Conservation (phyloP, 768 basidiomycete species). For the Lactarius indigo region DNA sequence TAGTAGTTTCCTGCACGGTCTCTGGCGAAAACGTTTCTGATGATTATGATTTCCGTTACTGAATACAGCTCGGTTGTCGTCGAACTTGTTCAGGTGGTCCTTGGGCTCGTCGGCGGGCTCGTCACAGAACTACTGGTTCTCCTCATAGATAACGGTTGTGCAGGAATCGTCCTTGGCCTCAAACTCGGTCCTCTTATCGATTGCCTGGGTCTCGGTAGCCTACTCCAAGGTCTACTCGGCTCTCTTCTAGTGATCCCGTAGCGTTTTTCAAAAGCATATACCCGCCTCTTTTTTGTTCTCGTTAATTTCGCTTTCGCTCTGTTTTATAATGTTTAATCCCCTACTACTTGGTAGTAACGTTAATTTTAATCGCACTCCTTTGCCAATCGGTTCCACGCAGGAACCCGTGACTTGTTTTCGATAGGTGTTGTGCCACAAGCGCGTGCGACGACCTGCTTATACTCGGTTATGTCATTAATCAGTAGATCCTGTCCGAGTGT, state of each 20-base stretch:
- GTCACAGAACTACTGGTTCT: slow-evolving; percentile 7
- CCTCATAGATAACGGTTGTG: slow-evolving; percentile 18
- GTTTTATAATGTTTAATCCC: not conserved
- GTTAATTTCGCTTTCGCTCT: not conserved
- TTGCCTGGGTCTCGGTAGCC: slow-evolving; percentile 4
- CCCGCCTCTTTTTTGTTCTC: not conserved
- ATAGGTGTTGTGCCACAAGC: not conserved
- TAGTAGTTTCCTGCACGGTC: not conserved
- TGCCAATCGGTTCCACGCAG: not conserved
- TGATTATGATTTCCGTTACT: not conserved
- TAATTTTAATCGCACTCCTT: not conserved
- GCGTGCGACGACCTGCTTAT: not conserved
- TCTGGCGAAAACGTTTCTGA: not conserved
- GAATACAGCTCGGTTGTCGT: not conserved
- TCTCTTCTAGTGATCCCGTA: not conserved
- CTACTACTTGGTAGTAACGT: not conserved
- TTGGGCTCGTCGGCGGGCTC: slow-evolving; percentile 5
- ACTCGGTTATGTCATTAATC: too few species aligned
- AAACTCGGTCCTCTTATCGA: not conserved
- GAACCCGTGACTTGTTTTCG: not conserved
- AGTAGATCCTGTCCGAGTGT: too few species aligned
- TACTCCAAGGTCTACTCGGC: not conserved
- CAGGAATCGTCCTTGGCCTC: not conserved
- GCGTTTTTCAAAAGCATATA: not conserved
- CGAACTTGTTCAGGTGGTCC: slow-evolving; percentile 10